phyloP scores from a whole-genome alignment of 176 grass and related monocot species.

The Oryza glumipatula region DNA sequence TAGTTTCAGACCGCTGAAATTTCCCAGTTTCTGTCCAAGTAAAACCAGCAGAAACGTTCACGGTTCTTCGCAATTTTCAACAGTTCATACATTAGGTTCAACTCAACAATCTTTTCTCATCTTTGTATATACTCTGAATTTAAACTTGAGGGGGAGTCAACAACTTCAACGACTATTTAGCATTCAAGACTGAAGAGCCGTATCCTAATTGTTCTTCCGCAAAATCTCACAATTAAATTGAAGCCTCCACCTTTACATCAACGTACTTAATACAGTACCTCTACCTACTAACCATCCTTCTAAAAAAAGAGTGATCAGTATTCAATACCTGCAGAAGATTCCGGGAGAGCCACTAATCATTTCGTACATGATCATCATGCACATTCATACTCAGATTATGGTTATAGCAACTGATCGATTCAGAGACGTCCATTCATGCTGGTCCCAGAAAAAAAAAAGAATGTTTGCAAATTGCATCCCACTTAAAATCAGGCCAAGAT shows the following conservation, averaged over 20 bases:
- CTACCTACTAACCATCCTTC: constrained; percentile 11
- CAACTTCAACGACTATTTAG: constrained; percentile 6
- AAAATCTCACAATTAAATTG: not conserved
- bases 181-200: not conserved
- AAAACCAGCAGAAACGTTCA: not conserved
- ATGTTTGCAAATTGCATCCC: not conserved
- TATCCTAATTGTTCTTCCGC: not conserved
- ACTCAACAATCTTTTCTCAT: not conserved
- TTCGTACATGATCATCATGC: not conserved
- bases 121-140: not conserved
- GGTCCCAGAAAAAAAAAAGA: not conserved
- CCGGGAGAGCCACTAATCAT: not conserved
- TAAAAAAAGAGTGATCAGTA: constrained; percentile 8
- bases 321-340: not conserved
- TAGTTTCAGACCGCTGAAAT: not conserved
- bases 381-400: not conserved
- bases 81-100: not conserved
- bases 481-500: constrained; percentile 24
- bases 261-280: not conserved
- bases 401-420: constrained; percentile 6
- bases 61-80: not conserved
- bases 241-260: not conserved
- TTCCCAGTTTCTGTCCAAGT: not conserved
- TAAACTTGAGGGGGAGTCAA: constrained; percentile 4
- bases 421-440: not conserved